Evolutionary conservation across 805 yeast species (phyloP), one percentile per base, ranked within the genome.

Genomic region (Schwanniomyces polymorphus): DNA sequence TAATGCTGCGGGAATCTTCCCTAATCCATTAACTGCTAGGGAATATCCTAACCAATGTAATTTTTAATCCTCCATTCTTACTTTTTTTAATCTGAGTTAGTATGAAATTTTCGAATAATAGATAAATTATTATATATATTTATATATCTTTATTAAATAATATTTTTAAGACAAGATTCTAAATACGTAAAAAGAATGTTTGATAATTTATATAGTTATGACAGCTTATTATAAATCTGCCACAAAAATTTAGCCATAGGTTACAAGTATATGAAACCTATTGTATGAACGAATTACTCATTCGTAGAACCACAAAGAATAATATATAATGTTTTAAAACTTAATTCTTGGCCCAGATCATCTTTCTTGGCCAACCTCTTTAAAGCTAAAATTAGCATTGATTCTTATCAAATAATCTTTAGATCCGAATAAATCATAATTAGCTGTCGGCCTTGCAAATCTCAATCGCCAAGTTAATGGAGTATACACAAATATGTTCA

Each of bases 21-120:
- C 97, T 41, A 86, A 81, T 64, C 97, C 97, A 25, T 70, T 90
- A 40, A 64, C 70, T 45, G 82, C 74, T 54, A 83, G 97, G 68
- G 67, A 75, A 59, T 87, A 75, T 64, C 86, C 88, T 44, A 78
- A 81, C 73, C 88, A 86, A 73, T 85, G 91, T 74, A 71, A 59
- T 10, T 70, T 53, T 47, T 63, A 52, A 51, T 38, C 21, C 35
- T 31, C 25, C 18, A 27, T 16, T 27, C 17, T 31, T 14, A n/a
- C 35, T 14, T 16, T 16, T 31, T 18, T 14, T 14, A 16, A 31
- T 9, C 12, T 10, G 35, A 12, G 14, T 9, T 31, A 16, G 6
- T 31, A 14, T 31, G 10, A 31, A 31, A 14, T 14, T 31, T 31
- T 31, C 35, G 18, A 31, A 31, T 29, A 12, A 29, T 31, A 31